Percentiles rank a stretch among this genome's conserved stretches.
These are phyloP conservation scores for Chlorella ohadii DNA, from an alignment of 139 green algal genomes.

Conservation along the genomic window DNA sequence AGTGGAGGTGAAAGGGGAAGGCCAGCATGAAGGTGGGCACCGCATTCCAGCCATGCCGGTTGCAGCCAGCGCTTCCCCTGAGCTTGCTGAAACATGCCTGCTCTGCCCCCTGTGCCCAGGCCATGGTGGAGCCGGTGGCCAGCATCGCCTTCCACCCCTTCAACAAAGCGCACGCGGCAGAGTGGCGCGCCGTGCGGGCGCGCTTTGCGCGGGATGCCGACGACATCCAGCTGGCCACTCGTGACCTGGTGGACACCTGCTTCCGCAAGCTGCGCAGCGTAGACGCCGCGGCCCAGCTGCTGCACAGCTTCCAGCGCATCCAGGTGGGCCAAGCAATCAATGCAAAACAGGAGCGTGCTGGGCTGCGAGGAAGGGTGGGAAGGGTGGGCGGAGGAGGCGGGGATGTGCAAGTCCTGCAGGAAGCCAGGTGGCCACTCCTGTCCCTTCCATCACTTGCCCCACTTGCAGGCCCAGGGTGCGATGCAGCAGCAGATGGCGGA, in stretches of 20 bases:
- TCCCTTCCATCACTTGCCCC: neutral
- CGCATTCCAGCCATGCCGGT: neutral
- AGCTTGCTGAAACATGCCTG: neutral
- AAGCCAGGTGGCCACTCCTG: neutral
- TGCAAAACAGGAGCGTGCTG: no score
- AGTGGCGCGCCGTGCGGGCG: conserved; percentile 74
- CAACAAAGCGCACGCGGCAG: conserved; percentile 55
- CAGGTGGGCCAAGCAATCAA: no score
- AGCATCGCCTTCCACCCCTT: conserved; percentile 75
- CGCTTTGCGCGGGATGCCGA: conserved; percentile 85
- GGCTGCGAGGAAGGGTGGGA: no score
- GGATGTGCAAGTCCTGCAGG: neutral
- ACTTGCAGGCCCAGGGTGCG: conserved; percentile 65
- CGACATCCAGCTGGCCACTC: conserved; percentile 52
- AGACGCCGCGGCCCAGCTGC: conserved; percentile 89
- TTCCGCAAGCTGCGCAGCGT: conserved; percentile 90
- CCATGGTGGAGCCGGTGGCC: conserved; percentile 31
- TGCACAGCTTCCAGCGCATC: conserved; percentile 92
- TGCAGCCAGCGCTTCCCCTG: no score
- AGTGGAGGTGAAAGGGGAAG: no score
- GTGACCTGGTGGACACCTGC: conserved; percentile 92
- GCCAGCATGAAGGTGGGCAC: neutral
- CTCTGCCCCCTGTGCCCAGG: neutral
- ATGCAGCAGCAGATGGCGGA: conserved; percentile 92
- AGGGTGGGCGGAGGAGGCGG: no score